Evolutionary conservation across 805 yeast species (phyloP).

Genomic region (Lipomyces orientalis): DNA sequence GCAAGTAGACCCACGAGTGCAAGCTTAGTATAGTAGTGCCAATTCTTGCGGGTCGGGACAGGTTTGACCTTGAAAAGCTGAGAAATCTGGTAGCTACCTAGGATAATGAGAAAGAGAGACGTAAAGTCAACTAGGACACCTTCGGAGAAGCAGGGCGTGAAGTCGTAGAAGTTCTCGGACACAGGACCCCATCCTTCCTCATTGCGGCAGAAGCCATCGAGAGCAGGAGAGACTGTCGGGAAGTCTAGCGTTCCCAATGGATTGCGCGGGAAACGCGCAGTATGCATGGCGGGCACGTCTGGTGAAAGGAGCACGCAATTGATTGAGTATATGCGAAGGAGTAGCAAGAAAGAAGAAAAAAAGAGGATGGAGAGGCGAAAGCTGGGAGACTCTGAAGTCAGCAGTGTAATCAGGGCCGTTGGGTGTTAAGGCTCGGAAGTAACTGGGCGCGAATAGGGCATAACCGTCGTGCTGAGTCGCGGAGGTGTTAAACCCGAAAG

Average conservation of each 20-base stretch:
- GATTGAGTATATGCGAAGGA: slow-evolving; percentile 1
- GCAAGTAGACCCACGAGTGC: slow-evolving; percentile 39
- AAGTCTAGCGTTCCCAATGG: slow-evolving; percentile 21
- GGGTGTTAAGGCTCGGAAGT: neutral
- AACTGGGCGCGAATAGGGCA: neutral
- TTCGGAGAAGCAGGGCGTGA: slow-evolving; percentile 50
- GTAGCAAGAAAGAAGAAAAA: neutral
- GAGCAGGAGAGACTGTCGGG: slow-evolving; percentile 17
- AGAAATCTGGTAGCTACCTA: neutral
- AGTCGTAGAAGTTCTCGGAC: slow-evolving; percentile 38
- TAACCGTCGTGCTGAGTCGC: neutral
- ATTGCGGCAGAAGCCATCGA: slow-evolving; percentile 38
- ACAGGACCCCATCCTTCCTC: slow-evolving; percentile 49
- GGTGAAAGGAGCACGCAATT: neutral
- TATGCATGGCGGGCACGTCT: slow-evolving; percentile 5
- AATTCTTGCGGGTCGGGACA: slow-evolving; percentile 35
- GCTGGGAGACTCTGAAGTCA: neutral
- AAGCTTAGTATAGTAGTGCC: slow-evolving; percentile 37
- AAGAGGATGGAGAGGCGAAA: neutral
- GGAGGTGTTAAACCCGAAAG: slow-evolving; percentile 6
- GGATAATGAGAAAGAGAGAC: slow-evolving; percentile 26
- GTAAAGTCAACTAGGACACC: slow-evolving; percentile 46
- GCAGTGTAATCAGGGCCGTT: neutral
- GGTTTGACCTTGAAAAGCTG: slow-evolving; percentile 39
- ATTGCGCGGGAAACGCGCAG: slow-evolving; percentile 13